Evolutionary conservation across 768 basidiomycete species (phyloP).

Genomic region (Mrakia frigida): DNA sequence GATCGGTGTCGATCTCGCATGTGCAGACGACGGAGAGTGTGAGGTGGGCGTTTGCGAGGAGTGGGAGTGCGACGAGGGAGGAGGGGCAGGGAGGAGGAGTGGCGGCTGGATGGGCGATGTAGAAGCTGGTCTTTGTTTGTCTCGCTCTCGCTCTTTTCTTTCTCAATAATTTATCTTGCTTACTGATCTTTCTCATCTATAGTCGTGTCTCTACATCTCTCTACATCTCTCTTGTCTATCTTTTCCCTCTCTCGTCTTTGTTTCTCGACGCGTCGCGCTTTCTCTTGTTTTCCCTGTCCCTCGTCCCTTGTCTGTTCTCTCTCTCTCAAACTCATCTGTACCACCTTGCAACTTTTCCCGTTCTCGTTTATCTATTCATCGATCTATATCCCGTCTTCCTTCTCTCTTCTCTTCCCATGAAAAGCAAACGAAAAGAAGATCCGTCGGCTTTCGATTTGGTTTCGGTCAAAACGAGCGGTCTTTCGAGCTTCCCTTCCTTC

Average conservation of each 20-base stretch:
- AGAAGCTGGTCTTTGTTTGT: neutral
- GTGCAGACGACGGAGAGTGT: neutral
- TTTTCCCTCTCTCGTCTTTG: neutral
- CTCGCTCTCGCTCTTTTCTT: too few relatives aligned
- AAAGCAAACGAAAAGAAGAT: too few relatives aligned
- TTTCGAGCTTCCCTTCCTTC: too few relatives aligned
- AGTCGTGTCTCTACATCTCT: too few relatives aligned
- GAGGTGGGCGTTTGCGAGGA: slow-evolving; percentile 1
- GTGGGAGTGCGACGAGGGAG: neutral
- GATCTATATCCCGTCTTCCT: neutral
- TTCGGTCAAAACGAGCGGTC: neutral
- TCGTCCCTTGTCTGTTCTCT: neutral
- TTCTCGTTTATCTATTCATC: neutral
- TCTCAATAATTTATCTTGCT: neutral
- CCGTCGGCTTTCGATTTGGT: neutral
- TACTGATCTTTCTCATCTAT: neutral
- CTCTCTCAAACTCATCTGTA: slow-evolving; percentile 11
- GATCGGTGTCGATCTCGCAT: slow-evolving; percentile 4
- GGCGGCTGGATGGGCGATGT: slow-evolving; percentile 13
- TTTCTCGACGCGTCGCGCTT: neutral
- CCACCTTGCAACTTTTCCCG: neutral
- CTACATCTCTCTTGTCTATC: neutral
- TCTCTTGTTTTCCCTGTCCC: neutral
- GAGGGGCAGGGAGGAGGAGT: neutral
- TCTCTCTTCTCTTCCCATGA: neutral